Evolutionary conservation across 2,329 filamentous ascomycete genomes (phyloP), one percentile per base, ranked within the genome.

Genomic region (Chlorencoelia australis): DNA sequence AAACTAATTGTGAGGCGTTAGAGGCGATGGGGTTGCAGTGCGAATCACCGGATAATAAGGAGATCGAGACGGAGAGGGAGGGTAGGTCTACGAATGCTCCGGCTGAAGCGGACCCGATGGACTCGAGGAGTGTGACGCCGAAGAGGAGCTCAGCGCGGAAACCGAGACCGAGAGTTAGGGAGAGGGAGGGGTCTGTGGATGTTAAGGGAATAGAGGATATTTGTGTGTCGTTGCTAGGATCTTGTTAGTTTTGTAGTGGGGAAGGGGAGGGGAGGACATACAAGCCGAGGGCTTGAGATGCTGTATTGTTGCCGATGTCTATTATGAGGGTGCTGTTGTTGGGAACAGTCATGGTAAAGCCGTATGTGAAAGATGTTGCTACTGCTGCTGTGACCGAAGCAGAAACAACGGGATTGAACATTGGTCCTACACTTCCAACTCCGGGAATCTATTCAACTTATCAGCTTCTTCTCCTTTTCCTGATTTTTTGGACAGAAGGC

Each of bases 11-110:
- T n/a, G n/a, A n/a, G n/a, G n/a, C n/a, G n/a, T n/a, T n/a, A n/a
- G n/a, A n/a, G n/a, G n/a, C n/a, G n/a, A n/a, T n/a, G n/a, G n/a
- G n/a, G n/a, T n/a, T n/a, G n/a, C 37, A 40, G 2, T 36, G n/a
- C n/a, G 18, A 6, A 14, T 40, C 33, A 1, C 19, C 29, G 7
- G 21, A 36, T n/a, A 36, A 6, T 8, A 30, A 7, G 4, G 16
- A 20, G 13, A 40, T 36, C 10, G 37, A n/a, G 1, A 36, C 33
- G 2, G 15, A 26, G 22, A 40, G 28, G 3, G 16, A 3, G 3
- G 37, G 37, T 2, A 40, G 27, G 16, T 36, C 21, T n/a, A 40
- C 15, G 3, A 36, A 36, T 11, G 33, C 33, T 5, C 37, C 33
- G 3, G 37, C 22, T 9, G 21, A 7, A 11, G 36, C 31, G n/a